Base-by-base conservation (phyloP, 805 yeast species). In the Cyberlindnera bimundalis region DNA sequence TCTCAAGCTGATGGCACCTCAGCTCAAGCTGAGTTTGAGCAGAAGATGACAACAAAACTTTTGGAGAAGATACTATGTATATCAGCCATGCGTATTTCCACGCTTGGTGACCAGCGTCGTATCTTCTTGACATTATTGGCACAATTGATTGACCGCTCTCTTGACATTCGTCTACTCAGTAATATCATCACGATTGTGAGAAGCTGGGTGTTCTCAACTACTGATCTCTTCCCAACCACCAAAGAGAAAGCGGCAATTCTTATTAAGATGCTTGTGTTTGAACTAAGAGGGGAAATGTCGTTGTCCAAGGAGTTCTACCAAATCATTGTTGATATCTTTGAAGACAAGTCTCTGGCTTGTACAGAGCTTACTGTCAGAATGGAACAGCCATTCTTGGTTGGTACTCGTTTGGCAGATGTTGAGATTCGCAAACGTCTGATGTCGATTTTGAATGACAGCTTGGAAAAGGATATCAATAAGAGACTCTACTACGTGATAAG, bases 321-420 rank as follows among this genome's bases (percentile, higher is more conserved):
- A 52, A 85, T 93, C 20, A 83, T 95, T 47, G 79, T 90, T 23
- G 95, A 85, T 50, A 81, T 93, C 18, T 95, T 91, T 61, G 87
- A 84, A 48, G 89, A 86, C 49, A 81, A 83, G 31, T 67, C 81
- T 1, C 72, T 89, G 52, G 78, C 84, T 18, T 78, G 88, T 50
- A 81, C 96, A 1, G 99, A 93, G 56, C 73, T 93, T 21, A 88
- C 97, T 0, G 91, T 89, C 13, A 71, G 99, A 40, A 81, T 93
- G 86, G 99, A 93, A 59, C 97, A 90, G 60, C 95, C 98, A 20
- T 93, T 93, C 62, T 67, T 93, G 53, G 91, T 88, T 9, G 99
- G 99, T 26, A 93, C 99, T 0, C 75, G 95, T 25, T 73, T 86
- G 3, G 78, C 84, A 0, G 91, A 89, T 55, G 83, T 81, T 3